Conservation (phyloP, 345 rosid genomes). For the Bretschneidera sinensis region DNA sequence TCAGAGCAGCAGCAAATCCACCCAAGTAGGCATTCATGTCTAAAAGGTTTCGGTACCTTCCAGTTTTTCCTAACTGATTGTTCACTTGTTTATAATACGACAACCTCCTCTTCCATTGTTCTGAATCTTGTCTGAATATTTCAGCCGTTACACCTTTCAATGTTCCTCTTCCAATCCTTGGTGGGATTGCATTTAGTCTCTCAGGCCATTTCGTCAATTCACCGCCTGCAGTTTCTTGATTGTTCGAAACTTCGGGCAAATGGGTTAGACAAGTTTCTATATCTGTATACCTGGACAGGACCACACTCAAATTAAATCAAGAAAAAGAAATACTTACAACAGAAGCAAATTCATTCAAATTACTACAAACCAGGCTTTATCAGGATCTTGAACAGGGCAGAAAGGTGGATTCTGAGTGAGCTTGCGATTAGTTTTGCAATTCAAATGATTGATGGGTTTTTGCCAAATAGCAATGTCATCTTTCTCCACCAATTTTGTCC, state of each 20-base stretch:
- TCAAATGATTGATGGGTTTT: conserved; percentile 54
- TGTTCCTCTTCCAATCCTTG: conserved; percentile 45
- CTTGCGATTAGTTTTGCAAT: conserved; percentile 33
- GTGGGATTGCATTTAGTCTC: conserved; percentile 50
- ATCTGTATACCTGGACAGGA: conserved; percentile 45
- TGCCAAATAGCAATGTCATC: conserved; percentile 63
- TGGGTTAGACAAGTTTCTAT: conserved; percentile 56
- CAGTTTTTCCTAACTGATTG: conserved; percentile 38
- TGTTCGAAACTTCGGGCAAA: conserved; percentile 40
- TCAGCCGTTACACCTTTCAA: conserved; percentile 42
- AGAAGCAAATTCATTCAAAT: too few relatives aligned
- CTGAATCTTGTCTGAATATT: conserved; percentile 25
- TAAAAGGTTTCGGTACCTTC: conserved; percentile 54
- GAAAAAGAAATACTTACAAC: neutral
- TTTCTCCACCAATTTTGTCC: conserved; percentile 51
- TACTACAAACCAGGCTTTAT: conserved; percentile 51
- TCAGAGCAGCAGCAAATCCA: conserved; percentile 61
- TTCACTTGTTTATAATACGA: conserved; percentile 46
- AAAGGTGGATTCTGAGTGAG: conserved; percentile 31
- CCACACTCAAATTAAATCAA: neutral
- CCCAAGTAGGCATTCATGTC: conserved; percentile 67
- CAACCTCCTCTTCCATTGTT: conserved; percentile 47
- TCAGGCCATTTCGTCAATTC: conserved; percentile 49
- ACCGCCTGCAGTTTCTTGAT: conserved; percentile 43
- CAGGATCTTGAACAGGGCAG: conserved; percentile 41